These are phyloP conservation scores for Theobroma cacao DNA, from an alignment of 345 rosid species.

Conservation along the genomic window DNA sequence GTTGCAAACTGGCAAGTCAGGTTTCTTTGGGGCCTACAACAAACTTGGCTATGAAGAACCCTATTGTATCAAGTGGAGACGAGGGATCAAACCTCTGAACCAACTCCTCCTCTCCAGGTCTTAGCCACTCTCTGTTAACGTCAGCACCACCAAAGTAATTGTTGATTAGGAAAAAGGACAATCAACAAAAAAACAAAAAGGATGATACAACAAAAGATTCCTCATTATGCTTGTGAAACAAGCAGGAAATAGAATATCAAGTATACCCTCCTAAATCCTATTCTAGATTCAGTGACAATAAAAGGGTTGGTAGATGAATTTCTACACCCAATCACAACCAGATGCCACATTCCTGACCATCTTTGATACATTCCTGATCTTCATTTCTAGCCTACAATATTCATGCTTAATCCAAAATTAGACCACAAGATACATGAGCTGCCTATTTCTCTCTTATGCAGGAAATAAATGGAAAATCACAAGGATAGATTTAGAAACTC, in stretches of 20 bases:
- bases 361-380: not conserved
- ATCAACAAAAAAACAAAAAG: not conserved
- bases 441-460: not conserved
- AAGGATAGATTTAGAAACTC: not conserved
- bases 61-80: conserved; percentile 80
- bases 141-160: not conserved
- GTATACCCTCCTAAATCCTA: not conserved
- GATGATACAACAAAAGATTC: not conserved
- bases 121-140: conserved; percentile 80
- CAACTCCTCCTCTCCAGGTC: conserved; percentile 82
- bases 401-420: not conserved
- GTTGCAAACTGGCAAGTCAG: not conserved
- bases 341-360: not conserved
- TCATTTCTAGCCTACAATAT: not conserved
- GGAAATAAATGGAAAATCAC: not conserved
- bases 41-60: conserved; percentile 95
- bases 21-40: conserved; percentile 46
- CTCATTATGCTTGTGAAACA: not conserved
- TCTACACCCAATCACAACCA: not conserved
- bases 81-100: conserved; percentile 97
- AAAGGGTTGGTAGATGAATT: not conserved
- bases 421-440: not conserved
- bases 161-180: not conserved
- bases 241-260: not conserved
- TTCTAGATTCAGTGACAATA: not conserved